Evolutionary conservation across 192 early-diverging fungal species (phyloP).

Genomic region (Umbelopsis vinacea): DNA sequence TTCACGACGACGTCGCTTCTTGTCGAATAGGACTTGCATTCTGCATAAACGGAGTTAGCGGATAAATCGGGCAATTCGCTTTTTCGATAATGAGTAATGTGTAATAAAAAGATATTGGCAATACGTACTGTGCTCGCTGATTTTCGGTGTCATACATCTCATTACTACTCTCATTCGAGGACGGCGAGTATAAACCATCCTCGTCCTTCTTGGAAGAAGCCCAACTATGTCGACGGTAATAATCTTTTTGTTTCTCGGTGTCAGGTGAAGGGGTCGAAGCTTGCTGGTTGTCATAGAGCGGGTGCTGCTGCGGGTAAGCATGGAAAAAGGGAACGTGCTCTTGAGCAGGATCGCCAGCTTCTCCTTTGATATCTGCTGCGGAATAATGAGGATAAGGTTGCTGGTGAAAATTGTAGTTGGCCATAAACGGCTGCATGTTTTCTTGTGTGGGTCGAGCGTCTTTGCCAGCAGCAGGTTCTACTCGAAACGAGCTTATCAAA

Average conservation of each 20-base stretch:
- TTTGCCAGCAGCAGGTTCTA: not conserved
- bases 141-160: constrained; percentile 3
- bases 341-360: not conserved
- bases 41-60: constrained; percentile 23
- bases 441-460: constrained; percentile 1
- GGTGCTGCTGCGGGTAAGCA: not conserved
- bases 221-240: constrained; percentile 18
- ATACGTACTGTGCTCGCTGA: constrained; percentile 5
- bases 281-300: not conserved
- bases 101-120: not conserved
- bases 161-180: constrained; percentile 8
- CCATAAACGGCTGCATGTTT: not conserved
- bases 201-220: constrained; percentile 18
- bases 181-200: not conserved
- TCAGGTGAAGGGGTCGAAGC: not conserved
- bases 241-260: not conserved
- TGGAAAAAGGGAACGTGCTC: constrained; percentile 7
- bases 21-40: constrained; percentile 65
- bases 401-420: constrained; percentile 7
- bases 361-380: constrained; percentile 2
- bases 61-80: not conserved
- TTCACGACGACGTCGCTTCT: constrained; percentile 89
- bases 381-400: constrained; percentile 16
- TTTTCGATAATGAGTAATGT: not conserved
- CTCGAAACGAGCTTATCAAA: constrained; percentile 19